Base-by-base conservation (phyloP, 306 rosid genomes). In the Cicer pinnatifidum region DNA sequence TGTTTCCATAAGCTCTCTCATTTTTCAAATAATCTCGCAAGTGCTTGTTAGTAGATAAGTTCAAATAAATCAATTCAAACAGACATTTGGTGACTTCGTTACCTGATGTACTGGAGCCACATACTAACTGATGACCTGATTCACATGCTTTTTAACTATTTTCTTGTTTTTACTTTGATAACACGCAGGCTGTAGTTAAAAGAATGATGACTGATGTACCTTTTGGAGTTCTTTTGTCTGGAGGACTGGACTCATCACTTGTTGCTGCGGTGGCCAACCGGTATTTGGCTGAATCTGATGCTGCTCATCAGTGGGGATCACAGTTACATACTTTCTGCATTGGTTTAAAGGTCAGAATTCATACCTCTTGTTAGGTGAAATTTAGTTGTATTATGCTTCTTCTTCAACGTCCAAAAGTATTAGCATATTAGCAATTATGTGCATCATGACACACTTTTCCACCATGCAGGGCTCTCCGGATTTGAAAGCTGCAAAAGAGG, bases 191-290 rank as follows among this genome's bases (percentile, higher is more conserved):
- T 78, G 97, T 95, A 41, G 13, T 82, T 10, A 95, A 95, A 87
- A 91, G 99, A 86, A 90, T 95, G 80, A 95, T 95, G 99, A 88
- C 97, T 67, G 97, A 95, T 78, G 99, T 95, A 53, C 99, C 99
- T 54, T 94, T 95, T 39, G 99, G 99, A 61, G 96, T 95, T 74
- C 97, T 95, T 65, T 80, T 91, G 80, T 91, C 97, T 0, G 99
- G 99, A 73, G 99, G 99, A 54, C 72, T 95, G 64, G 99, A 95
- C 81, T 95, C 99, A 74, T 91, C 99, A 40, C 97, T 95, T 67
- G 99, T 95, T 75, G 99, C 99, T 60, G 87, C 99, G 43, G 96
- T 95, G 70, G 89, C 91, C 76, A 75, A 80, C 78, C 93, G 96
- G 54, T 73, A 85, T 84, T 76, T 95, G 88, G 88, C 84, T 33